Evolutionary conservation across 2,329 filamentous ascomycete genomes (phyloP).

Genomic region (Beauveria medogensis): DNA sequence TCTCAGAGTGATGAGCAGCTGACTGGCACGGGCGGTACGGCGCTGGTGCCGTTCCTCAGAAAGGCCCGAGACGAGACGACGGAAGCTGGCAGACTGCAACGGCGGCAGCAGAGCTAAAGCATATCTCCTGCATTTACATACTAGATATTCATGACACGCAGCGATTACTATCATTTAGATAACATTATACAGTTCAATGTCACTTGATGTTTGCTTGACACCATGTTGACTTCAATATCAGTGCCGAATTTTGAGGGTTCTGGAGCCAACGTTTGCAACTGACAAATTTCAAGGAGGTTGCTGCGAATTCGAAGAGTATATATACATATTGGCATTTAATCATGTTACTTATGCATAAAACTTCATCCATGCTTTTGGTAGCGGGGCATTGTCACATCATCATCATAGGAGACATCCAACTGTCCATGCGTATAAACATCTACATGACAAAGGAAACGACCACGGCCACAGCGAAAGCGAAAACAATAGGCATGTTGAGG

Average conservation of each 20-base stretch:
- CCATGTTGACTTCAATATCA: too few species aligned
- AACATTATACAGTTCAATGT: too few species aligned
- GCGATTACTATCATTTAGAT: neutral
- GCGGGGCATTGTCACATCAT: neutral
- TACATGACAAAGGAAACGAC: neutral
- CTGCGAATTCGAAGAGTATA: neutral
- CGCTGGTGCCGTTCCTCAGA: slow-evolving; percentile 81
- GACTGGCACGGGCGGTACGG: slow-evolving; percentile 80
- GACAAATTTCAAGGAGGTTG: too few species aligned
- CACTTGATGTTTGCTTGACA: too few species aligned
- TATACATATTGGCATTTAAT: neutral
- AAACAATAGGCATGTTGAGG: neutral
- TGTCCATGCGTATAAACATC: neutral
- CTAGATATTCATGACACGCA: slow-evolving; percentile 2
- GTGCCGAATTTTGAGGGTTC: too few species aligned
- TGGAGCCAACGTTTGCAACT: too few species aligned
- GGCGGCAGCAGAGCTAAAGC: slow-evolving; percentile 8
- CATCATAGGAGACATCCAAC: neutral
- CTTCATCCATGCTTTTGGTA: neutral
- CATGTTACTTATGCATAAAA: neutral
- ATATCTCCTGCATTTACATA: neutral
- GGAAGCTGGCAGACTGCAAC: slow-evolving; percentile 26
- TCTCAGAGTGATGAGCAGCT: slow-evolving; percentile 39
- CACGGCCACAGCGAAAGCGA: neutral
- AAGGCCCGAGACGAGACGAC: slow-evolving; percentile 78